A percentile compares a stretch with the other conserved stretches of the same genome.
These are phyloP conservation scores for Mycena crocata DNA, from an alignment of 768 basidiomycete species.

Conservation along the genomic window DNA sequence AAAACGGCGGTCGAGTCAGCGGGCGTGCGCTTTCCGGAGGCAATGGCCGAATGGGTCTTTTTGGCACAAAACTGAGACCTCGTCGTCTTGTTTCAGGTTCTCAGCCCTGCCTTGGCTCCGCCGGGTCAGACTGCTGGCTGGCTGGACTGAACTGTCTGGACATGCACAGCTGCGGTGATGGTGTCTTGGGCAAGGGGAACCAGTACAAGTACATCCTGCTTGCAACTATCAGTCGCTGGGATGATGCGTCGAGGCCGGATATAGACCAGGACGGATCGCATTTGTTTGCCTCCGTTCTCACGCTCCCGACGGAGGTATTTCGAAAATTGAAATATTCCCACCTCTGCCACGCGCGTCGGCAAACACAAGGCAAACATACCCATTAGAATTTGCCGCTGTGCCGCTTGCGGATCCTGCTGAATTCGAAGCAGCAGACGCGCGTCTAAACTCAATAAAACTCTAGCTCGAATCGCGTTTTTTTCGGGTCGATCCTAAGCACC, in stretches of 20 bases:
- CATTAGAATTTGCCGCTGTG: constrained; percentile 21
- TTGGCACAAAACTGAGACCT: neutral
- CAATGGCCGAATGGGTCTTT: constrained; percentile 23
- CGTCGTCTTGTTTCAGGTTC: constrained; percentile 29
- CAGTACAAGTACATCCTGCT: constrained; percentile 14
- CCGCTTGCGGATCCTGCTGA: constrained; percentile 20
- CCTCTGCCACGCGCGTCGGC: constrained; percentile 24
- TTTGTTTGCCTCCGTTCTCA: constrained; percentile 28
- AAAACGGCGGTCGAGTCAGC: constrained; percentile 8
- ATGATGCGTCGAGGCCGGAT: constrained; percentile 10
- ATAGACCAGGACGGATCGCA: neutral
- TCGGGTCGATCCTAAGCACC: constrained; percentile 34
- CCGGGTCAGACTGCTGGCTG: no score
- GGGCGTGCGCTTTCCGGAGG: neutral
- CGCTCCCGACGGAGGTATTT: constrained; percentile 15
- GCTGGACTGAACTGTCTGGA: no score
- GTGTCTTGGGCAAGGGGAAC: constrained; percentile 8
- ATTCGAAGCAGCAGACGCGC: neutral
- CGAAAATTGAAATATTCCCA: neutral
- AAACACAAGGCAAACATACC: constrained; percentile 19
- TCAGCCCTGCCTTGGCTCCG: constrained; percentile 12
- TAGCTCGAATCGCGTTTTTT: constrained; percentile 34
- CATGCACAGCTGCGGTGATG: constrained; percentile 18
- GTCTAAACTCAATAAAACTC: constrained; percentile 5
- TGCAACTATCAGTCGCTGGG: constrained; percentile 13